Evolutionary conservation across 805 yeast genomes (phyloP), one percentile per base, ranked within the genome.

Genomic region (Monosporozyma unispora): DNA sequence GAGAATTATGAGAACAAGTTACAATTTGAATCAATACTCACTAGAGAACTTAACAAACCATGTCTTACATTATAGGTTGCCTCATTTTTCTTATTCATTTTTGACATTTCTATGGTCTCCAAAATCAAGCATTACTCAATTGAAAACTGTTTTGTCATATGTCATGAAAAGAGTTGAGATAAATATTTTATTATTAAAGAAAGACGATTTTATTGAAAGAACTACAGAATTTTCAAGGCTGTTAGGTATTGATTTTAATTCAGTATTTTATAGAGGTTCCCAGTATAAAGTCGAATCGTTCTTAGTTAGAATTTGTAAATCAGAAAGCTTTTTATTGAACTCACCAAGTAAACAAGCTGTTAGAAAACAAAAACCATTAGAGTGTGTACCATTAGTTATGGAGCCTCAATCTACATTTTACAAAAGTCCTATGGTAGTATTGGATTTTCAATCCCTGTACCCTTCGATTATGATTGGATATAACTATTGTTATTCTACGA

Each of bases 241-340:
- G 29, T 75, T 89, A 21, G 99, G 99, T 0, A 79, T 93, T 25
- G 98, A 93, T 57, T 93, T 89, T 62, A 77, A 81, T 60, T 87
- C 97, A 2, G 87, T 89, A 8, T 79, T 85, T 52, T 84, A 87
- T 47, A 66, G 99, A 51, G 99, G 99, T 0, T 91, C 98, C 0
- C 99, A 93, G 61, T 93, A 75, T 62, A 90, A 87, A 61, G 96
- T 93, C 2, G 99, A 93, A 61, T 86, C 97, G 1, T 74, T 90
- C 37, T 67, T 93, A 54, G 67, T 79, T 3, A 68, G 99, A 48
- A 66, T 93, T 18, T 78, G 93, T 23, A 87, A 88, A 57, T 71
- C 80, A 2, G 96, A 89, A 60, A 84, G 84, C 60, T 79, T 75
- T 47, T 63, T 91, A 40, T 61, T 89, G 49, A 68, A 82, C 5